Conservation (phyloP, 169 alveolate genomes). For the Cystoisospora suis region DNA sequence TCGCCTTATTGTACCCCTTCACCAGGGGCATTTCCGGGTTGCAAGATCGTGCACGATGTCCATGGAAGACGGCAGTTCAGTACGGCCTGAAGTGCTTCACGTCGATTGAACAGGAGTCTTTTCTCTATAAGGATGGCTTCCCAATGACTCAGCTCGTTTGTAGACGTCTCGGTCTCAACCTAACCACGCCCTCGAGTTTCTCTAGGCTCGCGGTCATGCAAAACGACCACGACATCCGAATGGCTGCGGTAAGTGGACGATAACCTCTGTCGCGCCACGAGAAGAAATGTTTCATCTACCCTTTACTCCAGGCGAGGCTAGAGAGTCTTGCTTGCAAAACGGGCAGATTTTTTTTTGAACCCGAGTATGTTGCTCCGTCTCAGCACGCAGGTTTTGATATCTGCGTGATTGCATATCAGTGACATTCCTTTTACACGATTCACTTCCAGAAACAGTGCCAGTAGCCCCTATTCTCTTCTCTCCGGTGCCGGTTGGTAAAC, state of each 20-base stretch:
- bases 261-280: neutral
- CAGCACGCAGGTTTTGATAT: too few species aligned
- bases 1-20: neutral
- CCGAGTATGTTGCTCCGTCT: too few species aligned
- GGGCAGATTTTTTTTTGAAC: too few species aligned
- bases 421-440: too few species aligned
- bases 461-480: too few species aligned
- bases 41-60: neutral
- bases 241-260: neutral
- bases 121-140: neutral
- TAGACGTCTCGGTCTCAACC: neutral
- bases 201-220: conserved; percentile 27
- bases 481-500: too few species aligned
- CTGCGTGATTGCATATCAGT: too few species aligned
- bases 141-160: neutral
- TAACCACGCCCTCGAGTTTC: neutral
- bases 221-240: neutral
- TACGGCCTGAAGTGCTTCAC: conserved; percentile 27
- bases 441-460: too few species aligned
- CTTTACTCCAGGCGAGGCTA: too few species aligned
- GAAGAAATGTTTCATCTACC: too few species aligned
- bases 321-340: too few species aligned
- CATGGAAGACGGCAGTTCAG: neutral
- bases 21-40: neutral
- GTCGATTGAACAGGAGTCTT: neutral